Evolutionary conservation across 805 yeast species (phyloP).

Genomic region (Saccharomycopsis malanga): DNA sequence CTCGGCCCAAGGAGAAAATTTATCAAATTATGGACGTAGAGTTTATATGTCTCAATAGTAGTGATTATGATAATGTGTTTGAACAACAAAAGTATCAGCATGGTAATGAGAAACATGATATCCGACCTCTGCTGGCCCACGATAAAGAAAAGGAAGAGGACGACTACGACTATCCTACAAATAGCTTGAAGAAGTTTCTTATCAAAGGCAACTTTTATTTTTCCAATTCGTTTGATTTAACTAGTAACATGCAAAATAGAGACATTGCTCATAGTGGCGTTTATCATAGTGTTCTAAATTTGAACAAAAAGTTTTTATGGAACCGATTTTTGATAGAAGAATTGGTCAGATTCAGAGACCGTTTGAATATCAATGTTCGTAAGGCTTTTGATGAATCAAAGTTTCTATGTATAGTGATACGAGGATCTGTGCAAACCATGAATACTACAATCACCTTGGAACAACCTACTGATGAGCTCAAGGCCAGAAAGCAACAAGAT

Average conservation of each 20-base stretch:
- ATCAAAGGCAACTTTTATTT: conserved; percentile 83
- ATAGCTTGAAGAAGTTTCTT: conserved; percentile 62
- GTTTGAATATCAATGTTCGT: conserved; percentile 55
- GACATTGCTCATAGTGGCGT: conserved; percentile 34
- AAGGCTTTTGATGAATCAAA: conserved; percentile 55
- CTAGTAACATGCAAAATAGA: conserved; percentile 69
- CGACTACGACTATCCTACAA: conserved; percentile 68
- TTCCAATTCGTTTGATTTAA: conserved; percentile 84
- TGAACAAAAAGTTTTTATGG: conserved; percentile 84
- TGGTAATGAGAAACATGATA: neutral
- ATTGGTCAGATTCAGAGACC: conserved; percentile 59
- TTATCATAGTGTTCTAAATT: conserved; percentile 34
- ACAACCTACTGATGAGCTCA: conserved; percentile 2
- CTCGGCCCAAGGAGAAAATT: conserved; percentile 47
- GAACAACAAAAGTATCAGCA: conserved; percentile 22
- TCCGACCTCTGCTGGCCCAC: conserved; percentile 20
- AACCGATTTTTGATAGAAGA: conserved; percentile 79
- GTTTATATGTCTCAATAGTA: conserved; percentile 56
- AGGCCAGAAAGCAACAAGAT: conserved; percentile 25
- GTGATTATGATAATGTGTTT: conserved; percentile 40
- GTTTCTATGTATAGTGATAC: conserved; percentile 72
- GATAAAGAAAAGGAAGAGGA: conserved; percentile 28
- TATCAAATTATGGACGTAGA: conserved; percentile 52
- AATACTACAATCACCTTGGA: conserved; percentile 26
- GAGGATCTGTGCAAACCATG: conserved; percentile 85